Conservation (phyloP, 768 basidiomycete species). For the Suillus sp. region DNA sequence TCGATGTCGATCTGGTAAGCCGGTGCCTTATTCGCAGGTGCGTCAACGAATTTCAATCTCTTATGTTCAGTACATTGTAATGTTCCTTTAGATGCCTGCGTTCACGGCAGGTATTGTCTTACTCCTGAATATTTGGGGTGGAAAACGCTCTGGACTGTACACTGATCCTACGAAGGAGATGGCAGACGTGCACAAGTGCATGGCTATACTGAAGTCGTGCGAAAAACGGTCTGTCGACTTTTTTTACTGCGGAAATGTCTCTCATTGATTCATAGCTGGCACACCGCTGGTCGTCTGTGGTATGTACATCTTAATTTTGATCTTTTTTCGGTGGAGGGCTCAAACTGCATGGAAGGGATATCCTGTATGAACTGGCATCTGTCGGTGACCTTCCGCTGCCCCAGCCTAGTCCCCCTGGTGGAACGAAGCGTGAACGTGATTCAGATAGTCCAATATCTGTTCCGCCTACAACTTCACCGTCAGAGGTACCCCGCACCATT, state of each 20-base stretch:
- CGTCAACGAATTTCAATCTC: neutral
- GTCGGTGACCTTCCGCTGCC: conserved; percentile 74
- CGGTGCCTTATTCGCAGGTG: conserved; percentile 34
- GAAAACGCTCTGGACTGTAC: conserved; percentile 43
- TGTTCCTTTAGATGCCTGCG: conserved; percentile 35
- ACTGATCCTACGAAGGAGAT: conserved; percentile 48
- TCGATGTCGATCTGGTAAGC: conserved; percentile 34
- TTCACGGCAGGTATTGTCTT: conserved; percentile 55
- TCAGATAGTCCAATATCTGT: conserved; percentile 46
- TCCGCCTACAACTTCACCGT: conserved; percentile 14
- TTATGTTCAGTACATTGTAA: neutral
- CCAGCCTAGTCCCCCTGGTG: conserved; percentile 49
- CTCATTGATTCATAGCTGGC: conserved; percentile 39
- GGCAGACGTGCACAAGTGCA: conserved; percentile 53
- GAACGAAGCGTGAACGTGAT: conserved; percentile 65
- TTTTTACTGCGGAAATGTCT: neutral
- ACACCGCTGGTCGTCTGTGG: conserved; percentile 51
- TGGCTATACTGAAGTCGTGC: conserved; percentile 40
- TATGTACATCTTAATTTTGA: conserved; percentile 26
- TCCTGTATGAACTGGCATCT: conserved; percentile 70
- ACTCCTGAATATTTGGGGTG: conserved; percentile 58
- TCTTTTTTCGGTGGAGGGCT: neutral
- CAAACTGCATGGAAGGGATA: conserved; percentile 50
- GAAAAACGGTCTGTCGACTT: conserved; percentile 37
- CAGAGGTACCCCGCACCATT: conserved; percentile 29